Conservation (phyloP, 192 early-diverging fungal genomes). For the Mortierella alpina region DNA sequence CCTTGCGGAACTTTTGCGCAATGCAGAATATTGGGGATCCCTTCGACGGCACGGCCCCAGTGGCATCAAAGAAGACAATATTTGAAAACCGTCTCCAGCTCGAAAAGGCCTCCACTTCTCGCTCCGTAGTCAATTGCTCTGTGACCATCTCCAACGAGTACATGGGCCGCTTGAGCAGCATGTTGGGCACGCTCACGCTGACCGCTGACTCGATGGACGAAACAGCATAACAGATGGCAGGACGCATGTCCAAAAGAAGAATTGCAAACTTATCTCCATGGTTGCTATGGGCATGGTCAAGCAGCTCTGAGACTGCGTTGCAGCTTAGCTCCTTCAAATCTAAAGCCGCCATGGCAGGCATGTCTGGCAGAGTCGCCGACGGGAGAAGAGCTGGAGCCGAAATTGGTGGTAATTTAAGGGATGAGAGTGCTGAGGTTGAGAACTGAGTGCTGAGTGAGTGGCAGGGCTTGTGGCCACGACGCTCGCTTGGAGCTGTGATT, state of each 20-base stretch:
- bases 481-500: too few relatives aligned
- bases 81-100: conserved; percentile 65
- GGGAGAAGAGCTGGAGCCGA: conserved; percentile 17
- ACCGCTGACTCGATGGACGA: conserved; percentile 67
- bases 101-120: conserved; percentile 54
- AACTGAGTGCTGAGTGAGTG: conserved; percentile 11
- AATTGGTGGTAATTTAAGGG: conserved; percentile 13
- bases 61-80: conserved; percentile 77
- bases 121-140: conserved; percentile 64
- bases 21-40: conserved; percentile 63
- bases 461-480: conserved; percentile 4
- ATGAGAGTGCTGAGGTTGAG: conserved; percentile 16
- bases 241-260: conserved; percentile 78
- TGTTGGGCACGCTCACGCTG: conserved; percentile 77
- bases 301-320: conserved; percentile 25
- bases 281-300: conserved; percentile 1
- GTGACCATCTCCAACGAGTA: conserved; percentile 74
- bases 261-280: conserved; percentile 31
- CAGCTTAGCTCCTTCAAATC: conserved; percentile 14
- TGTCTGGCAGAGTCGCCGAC: neutral
- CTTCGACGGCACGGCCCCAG: conserved; percentile 59
- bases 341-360: neutral
- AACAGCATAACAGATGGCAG: conserved; percentile 63
- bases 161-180: conserved; percentile 74
- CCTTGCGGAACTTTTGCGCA: conserved; percentile 68